Base-by-base conservation (phyloP, 192 early-diverging fungal genomes). In the Coemansia sp. region DNA sequence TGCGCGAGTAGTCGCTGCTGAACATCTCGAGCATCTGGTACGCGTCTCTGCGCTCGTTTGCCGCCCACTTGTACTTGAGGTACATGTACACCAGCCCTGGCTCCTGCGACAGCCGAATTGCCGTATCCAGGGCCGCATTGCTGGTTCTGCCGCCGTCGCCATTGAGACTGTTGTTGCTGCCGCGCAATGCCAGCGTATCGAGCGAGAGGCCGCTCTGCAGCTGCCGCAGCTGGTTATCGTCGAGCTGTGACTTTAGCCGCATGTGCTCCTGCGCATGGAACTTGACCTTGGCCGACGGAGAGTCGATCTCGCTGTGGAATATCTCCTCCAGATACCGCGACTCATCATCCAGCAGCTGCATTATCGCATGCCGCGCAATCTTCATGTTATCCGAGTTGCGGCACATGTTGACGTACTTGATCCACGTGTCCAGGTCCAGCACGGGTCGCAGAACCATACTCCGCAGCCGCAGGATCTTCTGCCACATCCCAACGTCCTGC, bases 401-500 rank as follows among this genome's bases (percentile, higher is more conserved):
- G 65, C 94, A 95, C 61, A 98, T 70, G 50, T 96, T 95, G 40
- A 92, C 88, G 75, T 96, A 98, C 72, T 96, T 95, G 66, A 96
- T 93, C 85, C 91, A 94, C 83, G 91, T 92, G 23, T 95, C 97
- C 84, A 93, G 89, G 61, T 99, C 95, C 58, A 94, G 89, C 47
- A 88, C 84, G 10, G 97, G 97, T 0, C 91, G 84, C 27, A 98
- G 78, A 0, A 96, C 96, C 68, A 98, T 84, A 10, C 90, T 84
- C 22, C 91, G 87, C 38, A 99, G 91, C 34, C 89, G 87, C 52
- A 99, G 72, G 36, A 97, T 87, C 53, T 88, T 81, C 67, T 95
- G 93, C 97, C 97, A 99, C 45, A 97, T 89, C 37, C 96, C 94
- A 2, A 99, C 93, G 55, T 95, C 95, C 19, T 91, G 82, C 65